Base-by-base conservation (phyloP, 164 flowering plant genomes). In the Chloranthus sessilifolius region DNA sequence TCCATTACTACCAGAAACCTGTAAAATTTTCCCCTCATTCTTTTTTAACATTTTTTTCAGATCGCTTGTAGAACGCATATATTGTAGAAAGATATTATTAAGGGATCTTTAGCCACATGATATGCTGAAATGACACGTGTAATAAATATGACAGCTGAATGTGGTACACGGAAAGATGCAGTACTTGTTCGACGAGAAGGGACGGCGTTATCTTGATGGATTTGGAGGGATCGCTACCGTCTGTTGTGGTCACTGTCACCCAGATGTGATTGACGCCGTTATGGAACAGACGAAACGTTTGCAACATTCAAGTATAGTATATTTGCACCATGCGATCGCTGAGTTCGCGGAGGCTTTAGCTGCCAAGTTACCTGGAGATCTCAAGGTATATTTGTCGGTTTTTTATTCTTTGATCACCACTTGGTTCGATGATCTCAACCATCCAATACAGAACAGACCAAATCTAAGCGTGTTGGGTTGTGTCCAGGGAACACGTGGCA, bases 151-250 rank as follows among this genome's bases (percentile, higher is more conserved):
- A 14, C 72, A 84, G 92, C 61, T 84, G 11, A 84, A 81, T 64
- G 79, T 84, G 50, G 92, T 84, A 8, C 88, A 84, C 58, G 84
- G 84, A 50, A 81, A 81, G 63, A 81, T 81, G 88, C 88, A 81
- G 47, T 81, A 81, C 54, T 50, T 81, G 67, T 81, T 53, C 66
- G 88, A 81, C 47, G 88, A 81, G 55, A 68, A 10, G 35, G 88
- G 84, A 20, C 70, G 40, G 68, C 71, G 84, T 1, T 81, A 78
- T 58, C 71, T 81, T 51, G 88, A 81, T 63, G 83, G 80, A n/a
- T 74, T 78, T 67, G 88, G 83, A 52, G 88, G 88, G 48, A 78
- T 81, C 36, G 88, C 78, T 40, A 81, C 84, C 0, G 88, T 81
- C 15, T 81, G 82, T 24, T 81, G 88, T 66, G 88, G 88, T 14